phyloP scores from a whole-genome alignment of 441 rosid genomes.

The Cnidoscolus chayamansa region DNA sequence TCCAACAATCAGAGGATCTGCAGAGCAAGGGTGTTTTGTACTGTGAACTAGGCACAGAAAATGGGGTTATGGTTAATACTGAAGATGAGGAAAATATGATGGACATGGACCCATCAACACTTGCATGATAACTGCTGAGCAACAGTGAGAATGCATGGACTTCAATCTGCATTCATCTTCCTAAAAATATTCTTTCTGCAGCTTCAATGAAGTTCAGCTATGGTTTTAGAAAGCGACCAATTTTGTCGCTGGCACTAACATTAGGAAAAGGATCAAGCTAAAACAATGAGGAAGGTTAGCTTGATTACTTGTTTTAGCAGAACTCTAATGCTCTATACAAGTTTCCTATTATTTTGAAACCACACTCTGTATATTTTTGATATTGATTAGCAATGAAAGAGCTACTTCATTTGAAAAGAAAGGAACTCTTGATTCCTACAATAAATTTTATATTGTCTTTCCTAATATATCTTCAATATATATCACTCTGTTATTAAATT shows the following conservation, averaged over 20 bases:
- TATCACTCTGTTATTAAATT: too few relatives aligned
- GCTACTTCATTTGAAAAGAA: not conserved
- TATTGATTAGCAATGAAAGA: constrained; percentile 6
- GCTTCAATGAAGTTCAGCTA: not conserved
- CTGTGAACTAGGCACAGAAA: constrained; percentile 37
- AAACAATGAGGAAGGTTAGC: not conserved
- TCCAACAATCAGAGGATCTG: constrained; percentile 31
- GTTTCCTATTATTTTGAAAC: not conserved
- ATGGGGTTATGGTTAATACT: constrained; percentile 33
- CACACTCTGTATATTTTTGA: constrained; percentile 4
- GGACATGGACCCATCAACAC: constrained; percentile 18
- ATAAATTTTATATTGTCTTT: too few relatives aligned
- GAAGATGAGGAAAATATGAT: constrained; percentile 27
- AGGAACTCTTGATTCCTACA: too few relatives aligned
- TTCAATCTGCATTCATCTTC: not conserved
- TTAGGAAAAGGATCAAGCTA: not conserved
- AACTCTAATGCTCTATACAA: not conserved
- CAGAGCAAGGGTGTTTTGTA: constrained; percentile 37
- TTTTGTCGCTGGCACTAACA: constrained; percentile 16
- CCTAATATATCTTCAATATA: too few relatives aligned
- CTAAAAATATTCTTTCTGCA: not conserved
- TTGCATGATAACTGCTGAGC: constrained; percentile 12
- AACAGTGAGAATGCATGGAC: constrained; percentile 3
- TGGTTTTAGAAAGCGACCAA: not conserved
- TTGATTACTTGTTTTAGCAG: not conserved